Base-by-base conservation (phyloP, 2,329 filamentous ascomycete species). In the Trichoderma asperellum region DNA sequence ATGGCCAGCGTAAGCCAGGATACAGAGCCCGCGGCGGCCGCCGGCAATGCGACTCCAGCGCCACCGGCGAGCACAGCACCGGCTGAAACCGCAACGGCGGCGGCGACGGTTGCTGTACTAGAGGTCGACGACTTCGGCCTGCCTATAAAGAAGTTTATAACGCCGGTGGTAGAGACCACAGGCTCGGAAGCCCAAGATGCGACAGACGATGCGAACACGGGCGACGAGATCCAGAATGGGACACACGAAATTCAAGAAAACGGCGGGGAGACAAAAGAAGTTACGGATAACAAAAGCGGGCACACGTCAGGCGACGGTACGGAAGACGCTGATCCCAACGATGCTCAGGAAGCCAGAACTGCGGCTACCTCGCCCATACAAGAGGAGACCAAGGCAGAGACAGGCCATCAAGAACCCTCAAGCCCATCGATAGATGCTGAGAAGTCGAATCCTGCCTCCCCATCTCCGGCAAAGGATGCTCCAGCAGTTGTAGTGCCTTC, bases 61-160 rank as follows among this genome's bases (percentile, higher is more conserved):
- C 59, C 59, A 24, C 65, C 60, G 57, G 40, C 62, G 18, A 73
- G 70, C 74, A 77, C 76, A 74, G 73, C 78, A 78, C 74, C 74
- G 70, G 66, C 73, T 72, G 72, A 70, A 53, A 65, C 57, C 10
- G 24, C 24, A 3, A 59, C 72, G 74, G 68, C 68, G 70, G 69
- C 71, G 16, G 29, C 55, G n/a, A 70, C 70, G 69, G 72, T 76
- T 71, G 73, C 75, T 71, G 75, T 52, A 40, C 29, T 76, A 61
- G 87, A 90, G 75, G 80, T 89, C 70, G 91, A 93, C 77, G 91
- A 93, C 73, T 93, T 92, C 77, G 91, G 91, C 62, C 81, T 93
- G 72, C 90, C 90, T 21, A 85, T 91, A 71, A 84, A 83, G 76
- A 86, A 83, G 74, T 84, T 78, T 74, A 74, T 78, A 74, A 79